Percentiles rank a stretch among this genome's conserved stretches.
phyloP scores from a whole-genome alignment of 2,329 filamentous ascomycete species.

The Ceratocystis albifundus region DNA sequence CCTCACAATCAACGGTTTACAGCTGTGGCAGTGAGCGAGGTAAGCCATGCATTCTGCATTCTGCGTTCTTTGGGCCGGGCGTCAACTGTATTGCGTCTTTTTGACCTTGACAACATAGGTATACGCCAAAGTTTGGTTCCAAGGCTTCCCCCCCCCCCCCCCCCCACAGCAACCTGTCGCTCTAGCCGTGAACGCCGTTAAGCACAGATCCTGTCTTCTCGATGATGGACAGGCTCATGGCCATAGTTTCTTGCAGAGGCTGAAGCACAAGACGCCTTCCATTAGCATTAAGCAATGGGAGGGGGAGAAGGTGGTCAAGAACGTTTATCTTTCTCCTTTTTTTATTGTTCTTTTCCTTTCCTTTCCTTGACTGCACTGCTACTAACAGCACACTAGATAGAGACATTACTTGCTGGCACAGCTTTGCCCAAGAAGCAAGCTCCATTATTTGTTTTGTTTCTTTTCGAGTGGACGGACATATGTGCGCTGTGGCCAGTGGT shows the following conservation, averaged over 20 bases:
- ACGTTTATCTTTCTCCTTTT: no score
- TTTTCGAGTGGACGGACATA: background rate
- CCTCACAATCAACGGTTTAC: background rate
- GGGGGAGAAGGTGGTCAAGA: no score
- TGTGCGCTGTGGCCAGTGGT: background rate
- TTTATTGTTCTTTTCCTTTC: no score
- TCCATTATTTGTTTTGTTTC: slow-evolving; percentile 1
- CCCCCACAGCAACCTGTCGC: background rate
- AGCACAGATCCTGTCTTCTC: background rate
- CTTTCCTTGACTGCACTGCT: no score
- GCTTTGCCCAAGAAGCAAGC: background rate
- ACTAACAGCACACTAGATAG: no score
- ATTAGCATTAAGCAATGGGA: no score
- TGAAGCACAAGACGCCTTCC: no score
- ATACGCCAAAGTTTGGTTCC: background rate
- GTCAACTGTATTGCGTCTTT: no score
- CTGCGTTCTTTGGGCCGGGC: background rate
- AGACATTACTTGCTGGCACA: no score
- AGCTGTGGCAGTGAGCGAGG: background rate
- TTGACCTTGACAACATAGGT: no score
- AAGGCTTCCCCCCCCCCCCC: background rate
- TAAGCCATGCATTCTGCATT: background rate
- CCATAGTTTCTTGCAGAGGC: no score
- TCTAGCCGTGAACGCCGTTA: background rate
- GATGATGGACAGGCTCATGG: background rate